Conservation (phyloP, 768 basidiomycete species). For the Porphyrellus cyaneotinctus region DNA sequence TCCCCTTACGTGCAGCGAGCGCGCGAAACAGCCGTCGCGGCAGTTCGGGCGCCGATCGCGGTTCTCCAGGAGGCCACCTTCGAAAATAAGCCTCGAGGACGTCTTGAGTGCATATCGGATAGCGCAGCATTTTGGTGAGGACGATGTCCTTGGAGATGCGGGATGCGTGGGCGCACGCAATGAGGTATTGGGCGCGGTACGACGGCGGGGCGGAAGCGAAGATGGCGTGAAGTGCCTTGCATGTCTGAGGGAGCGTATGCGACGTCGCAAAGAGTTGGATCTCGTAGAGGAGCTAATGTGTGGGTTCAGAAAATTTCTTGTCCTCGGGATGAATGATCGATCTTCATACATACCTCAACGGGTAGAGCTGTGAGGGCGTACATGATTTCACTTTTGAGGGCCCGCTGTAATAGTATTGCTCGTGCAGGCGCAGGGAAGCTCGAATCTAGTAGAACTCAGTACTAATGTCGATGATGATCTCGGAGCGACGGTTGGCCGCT, state of each 20-base stretch:
- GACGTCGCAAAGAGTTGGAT: constrained; percentile 72
- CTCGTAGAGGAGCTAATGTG: constrained; percentile 66
- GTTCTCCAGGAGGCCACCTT: not conserved
- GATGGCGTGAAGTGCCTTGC: constrained; percentile 47
- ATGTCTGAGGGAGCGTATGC: constrained; percentile 55
- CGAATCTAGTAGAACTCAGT: too few relatives aligned
- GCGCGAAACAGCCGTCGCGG: constrained; percentile 66
- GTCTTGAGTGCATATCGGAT: constrained; percentile 35
- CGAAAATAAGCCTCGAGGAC: constrained; percentile 47
- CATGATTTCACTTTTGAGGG: constrained; percentile 13
- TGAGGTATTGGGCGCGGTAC: constrained; percentile 66
- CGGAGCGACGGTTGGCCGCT: too few relatives aligned
- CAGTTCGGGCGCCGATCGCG: constrained; percentile 40
- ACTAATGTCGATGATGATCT: too few relatives aligned
- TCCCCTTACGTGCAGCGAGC: constrained; percentile 23
- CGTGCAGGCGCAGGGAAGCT: too few relatives aligned
- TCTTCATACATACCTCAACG: constrained; percentile 30
- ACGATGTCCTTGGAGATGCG: constrained; percentile 16
- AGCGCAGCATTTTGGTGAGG: constrained; percentile 47
- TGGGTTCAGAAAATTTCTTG: constrained; percentile 6
- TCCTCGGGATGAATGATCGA: not conserved
- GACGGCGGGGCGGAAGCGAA: constrained; percentile 54
- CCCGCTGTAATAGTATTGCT: not conserved
- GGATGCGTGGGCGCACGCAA: constrained; percentile 29
- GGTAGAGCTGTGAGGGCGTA: constrained; percentile 29